phyloP scores from a whole-genome alignment of 2,329 filamentous ascomycete genomes.

The Thelonectria olida region DNA sequence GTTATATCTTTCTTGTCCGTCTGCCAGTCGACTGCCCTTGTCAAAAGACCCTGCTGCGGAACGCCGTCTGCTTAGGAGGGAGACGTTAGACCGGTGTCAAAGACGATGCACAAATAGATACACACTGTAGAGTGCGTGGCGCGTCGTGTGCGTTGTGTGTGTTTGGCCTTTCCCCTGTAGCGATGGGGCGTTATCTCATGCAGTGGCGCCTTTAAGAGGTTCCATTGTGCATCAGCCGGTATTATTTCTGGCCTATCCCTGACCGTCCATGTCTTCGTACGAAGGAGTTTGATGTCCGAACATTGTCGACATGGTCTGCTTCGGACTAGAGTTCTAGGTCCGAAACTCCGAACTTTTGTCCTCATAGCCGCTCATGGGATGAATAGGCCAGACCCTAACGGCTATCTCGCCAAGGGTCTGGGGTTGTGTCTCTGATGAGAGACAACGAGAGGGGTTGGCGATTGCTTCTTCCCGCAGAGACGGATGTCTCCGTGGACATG shows the following conservation, averaged over 20 bases:
- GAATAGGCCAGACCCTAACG: slow-evolving; percentile 2
- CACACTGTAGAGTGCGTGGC: slow-evolving; percentile 10
- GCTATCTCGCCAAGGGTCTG: slow-evolving; percentile 10
- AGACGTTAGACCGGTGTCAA: slow-evolving; percentile 4
- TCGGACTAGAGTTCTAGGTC: not conserved
- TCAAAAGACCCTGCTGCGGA: not conserved
- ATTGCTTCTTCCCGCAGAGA: not conserved
- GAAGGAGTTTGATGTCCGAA: too few species aligned
- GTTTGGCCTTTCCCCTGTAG: slow-evolving; percentile 6
- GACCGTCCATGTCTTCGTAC: too few species aligned
- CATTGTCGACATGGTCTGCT: not conserved
- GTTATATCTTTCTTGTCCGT: not conserved
- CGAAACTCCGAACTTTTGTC: not conserved
- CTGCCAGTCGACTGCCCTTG: slow-evolving; percentile 1
- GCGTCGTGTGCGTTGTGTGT: not conserved
- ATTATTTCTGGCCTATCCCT: not conserved
- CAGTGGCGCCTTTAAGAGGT: not conserved
- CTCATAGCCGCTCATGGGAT: slow-evolving; percentile 12
- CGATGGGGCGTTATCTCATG: slow-evolving; percentile 11
- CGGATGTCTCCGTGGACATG: slow-evolving; percentile 7
- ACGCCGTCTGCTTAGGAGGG: not conserved
- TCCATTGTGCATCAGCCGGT: not conserved
- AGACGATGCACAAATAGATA: slow-evolving; percentile 6
- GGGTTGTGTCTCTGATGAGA: slow-evolving; percentile 13
- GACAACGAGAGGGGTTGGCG: not conserved